phyloP scores from a whole-genome alignment of 2,329 filamentous ascomycete genomes.

The Arthroderma sp. region DNA sequence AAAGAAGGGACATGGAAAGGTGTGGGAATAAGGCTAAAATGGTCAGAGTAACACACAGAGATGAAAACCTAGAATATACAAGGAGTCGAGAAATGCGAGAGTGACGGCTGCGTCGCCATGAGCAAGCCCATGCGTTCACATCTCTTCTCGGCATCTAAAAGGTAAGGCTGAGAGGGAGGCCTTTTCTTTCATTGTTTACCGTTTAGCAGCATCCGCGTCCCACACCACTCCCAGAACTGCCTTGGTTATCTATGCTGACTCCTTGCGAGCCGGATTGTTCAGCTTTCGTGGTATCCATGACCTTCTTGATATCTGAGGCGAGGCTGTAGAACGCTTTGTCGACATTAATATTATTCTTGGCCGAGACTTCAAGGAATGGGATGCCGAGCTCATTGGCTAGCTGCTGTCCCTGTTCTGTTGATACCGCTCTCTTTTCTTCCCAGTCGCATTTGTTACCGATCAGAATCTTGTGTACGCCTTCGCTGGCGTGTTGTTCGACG shows the following conservation, averaged over 20 bases:
- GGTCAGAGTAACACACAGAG: too few relatives aligned
- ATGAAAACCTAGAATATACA: too few relatives aligned
- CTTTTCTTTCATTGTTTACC: not conserved
- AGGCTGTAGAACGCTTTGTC: conserved; percentile 97
- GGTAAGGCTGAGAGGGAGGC: too few relatives aligned
- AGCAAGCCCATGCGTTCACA: too few relatives aligned
- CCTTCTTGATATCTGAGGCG: conserved; percentile 95
- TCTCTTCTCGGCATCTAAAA: too few relatives aligned
- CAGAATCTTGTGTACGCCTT: conserved; percentile 98
- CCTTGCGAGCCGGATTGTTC: conserved; percentile 48
- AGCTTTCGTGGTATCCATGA: conserved; percentile 80
- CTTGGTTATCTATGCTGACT: conserved; percentile 56
- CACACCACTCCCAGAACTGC: conserved; percentile 37
- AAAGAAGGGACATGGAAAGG: too few relatives aligned
- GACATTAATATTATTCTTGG: conserved; percentile 99
- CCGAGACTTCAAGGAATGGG: conserved; percentile 94
- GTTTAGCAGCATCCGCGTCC: conserved; percentile 65
- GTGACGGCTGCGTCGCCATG: too few relatives aligned
- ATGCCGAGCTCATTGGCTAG: conserved; percentile 93
- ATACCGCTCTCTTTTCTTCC: conserved; percentile 96
- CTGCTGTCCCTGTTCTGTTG: conserved; percentile 82
- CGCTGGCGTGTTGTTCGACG: conserved; percentile 93
- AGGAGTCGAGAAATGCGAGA: too few relatives aligned
- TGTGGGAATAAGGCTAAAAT: too few relatives aligned
- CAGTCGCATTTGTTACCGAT: conserved; percentile 99